Conservation (phyloP, 2,329 filamentous ascomycete species). For the Penicillium palitans region DNA sequence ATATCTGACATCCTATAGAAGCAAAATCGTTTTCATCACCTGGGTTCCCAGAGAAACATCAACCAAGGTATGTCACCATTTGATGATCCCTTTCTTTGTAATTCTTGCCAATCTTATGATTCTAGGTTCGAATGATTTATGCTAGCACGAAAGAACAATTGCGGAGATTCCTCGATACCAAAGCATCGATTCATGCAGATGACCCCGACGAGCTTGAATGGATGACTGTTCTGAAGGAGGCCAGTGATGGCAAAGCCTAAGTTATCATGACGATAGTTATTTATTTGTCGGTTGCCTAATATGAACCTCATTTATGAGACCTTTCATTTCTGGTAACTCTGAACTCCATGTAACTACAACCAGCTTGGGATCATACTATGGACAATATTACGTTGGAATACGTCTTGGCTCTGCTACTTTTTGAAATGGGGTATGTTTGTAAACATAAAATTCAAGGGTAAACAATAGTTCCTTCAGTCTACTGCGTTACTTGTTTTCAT, state of each 20-base stretch:
- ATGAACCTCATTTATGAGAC: neutral
- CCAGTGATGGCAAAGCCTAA: neutral
- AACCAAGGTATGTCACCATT: neutral
- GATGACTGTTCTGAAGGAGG: neutral
- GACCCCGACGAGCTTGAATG: neutral
- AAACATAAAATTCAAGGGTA: too few relatives aligned
- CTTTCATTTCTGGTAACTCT: neutral
- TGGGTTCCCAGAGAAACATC: neutral
- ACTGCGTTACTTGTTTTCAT: too few relatives aligned
- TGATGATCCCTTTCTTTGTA: neutral
- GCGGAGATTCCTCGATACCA: neutral
- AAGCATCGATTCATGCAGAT: neutral
- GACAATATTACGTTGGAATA: neutral
- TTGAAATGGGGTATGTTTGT: too few relatives aligned
- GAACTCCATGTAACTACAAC: neutral
- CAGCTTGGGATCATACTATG: neutral
- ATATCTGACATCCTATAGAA: neutral
- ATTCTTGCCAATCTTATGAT: neutral
- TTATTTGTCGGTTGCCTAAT: neutral
- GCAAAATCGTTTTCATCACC: neutral
- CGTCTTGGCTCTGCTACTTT: neutral
- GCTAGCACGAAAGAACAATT: neutral
- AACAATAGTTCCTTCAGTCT: too few relatives aligned
- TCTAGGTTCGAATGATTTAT: neutral
- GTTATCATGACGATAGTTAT: neutral